Base-by-base conservation (phyloP, 1,139 yeast species). In the Arxiozyma slooffiae region DNA sequence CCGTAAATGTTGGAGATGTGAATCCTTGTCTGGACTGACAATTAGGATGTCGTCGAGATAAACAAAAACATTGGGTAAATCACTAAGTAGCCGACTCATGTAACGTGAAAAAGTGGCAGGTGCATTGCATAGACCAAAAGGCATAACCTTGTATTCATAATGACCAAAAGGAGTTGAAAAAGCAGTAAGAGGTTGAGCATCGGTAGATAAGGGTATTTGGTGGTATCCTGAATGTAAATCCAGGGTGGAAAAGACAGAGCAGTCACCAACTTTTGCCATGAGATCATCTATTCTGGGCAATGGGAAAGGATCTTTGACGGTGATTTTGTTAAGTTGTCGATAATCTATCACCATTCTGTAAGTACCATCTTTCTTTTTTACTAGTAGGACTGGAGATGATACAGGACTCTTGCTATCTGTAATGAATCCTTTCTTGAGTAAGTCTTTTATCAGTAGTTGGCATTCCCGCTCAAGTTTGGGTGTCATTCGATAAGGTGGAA, bases 261-360 rank as follows among this genome's bases (percentile, higher is more conserved):
- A 53, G 40, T 46, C 40, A 16, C 54, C 52, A 14, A 56, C 41
- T 34, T 49, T 26, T 38, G 46, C 46, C 36, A 55, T 26, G 17
- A 55, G n/a, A 36, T 53, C 55, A 21, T 60, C 58, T 23, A 60
- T 60, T 4, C 49, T 37, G 0, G 68, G 67, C 11, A 63, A n/a
- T 17, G 66, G 64, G 43, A 52, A 62, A 4, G 57, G 52, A 37
- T 60, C 60, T 21, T 51, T 48, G 1, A 58, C 52, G 0, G 67
- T 64, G 6, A 47, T 50, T n/a, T 52, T 40, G 37, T 64, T 64
- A 45, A 63, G 43, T 2, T 51, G 51, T 18, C 67, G 50, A 43
- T 58, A 65, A 49, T 65, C 68, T 5, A 63, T 53, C 41, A 63
- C 55, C 40, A 63, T 3, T 38, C 56, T 23, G 47, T 54, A 61